Evolutionary conservation across 2,329 filamentous ascomycete species (phyloP).

Genomic region (Diaporthe aspalathi): DNA sequence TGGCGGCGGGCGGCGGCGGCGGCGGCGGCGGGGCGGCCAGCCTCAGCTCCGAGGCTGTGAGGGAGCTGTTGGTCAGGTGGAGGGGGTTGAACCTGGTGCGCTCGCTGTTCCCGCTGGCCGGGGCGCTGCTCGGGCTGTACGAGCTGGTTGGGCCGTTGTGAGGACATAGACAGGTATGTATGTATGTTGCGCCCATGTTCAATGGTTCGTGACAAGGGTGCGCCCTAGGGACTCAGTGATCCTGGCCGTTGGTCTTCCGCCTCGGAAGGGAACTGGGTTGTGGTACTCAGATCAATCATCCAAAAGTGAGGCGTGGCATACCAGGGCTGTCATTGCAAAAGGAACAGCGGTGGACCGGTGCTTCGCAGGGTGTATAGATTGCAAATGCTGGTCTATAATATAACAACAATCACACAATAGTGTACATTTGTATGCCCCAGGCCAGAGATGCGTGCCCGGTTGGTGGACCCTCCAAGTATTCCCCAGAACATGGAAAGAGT

Average conservation of each 20-base stretch:
- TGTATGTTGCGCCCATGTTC: too few species aligned
- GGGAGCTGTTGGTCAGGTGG: constrained; percentile 46
- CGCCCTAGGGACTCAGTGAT: too few species aligned
- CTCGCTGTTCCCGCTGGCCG: constrained; percentile 44
- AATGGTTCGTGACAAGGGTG: too few species aligned
- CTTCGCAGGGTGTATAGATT: not conserved
- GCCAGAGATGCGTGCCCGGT: too few species aligned
- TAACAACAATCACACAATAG: too few species aligned
- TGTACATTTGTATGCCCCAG: too few species aligned
- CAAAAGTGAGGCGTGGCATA: not conserved
- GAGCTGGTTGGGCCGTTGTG: constrained; percentile 41
- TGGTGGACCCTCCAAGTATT: too few species aligned
- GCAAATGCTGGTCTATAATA: not conserved
- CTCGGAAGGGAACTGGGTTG: not conserved
- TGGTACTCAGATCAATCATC: not conserved
- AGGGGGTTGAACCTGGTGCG: constrained; percentile 44
- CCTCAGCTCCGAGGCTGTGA: constrained; percentile 43
- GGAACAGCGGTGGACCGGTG: not conserved
- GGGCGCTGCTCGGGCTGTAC: constrained; percentile 47
- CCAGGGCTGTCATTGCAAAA: not conserved
- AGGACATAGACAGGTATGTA: too few species aligned
- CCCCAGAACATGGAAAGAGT: too few species aligned
- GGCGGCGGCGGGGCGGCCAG: constrained; percentile 33
- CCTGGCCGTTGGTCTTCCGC: not conserved
- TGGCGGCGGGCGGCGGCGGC: constrained; percentile 37